Evolutionary conservation across 768 basidiomycete species (phyloP).

Genomic region (Xerocomellus amylosporus): DNA sequence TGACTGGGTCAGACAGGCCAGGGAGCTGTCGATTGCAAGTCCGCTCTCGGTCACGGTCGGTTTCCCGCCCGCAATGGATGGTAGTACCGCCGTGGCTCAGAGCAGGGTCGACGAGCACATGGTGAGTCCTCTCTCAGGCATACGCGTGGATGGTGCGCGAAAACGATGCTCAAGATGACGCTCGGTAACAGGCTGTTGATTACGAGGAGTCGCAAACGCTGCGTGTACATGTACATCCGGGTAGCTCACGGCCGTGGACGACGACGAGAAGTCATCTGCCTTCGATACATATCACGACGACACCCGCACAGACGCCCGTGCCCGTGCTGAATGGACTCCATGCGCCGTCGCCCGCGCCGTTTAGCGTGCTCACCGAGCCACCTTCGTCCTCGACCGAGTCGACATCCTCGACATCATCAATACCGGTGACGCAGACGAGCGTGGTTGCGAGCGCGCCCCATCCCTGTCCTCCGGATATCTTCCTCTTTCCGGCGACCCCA

Average conservation of each 20-base stretch:
- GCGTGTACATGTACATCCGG: conserved; percentile 10
- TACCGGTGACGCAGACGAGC: neutral
- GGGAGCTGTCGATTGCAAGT: conserved; percentile 54
- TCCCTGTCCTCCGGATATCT: conserved; percentile 29
- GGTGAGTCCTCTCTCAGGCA: conserved; percentile 35
- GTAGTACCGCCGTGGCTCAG: conserved; percentile 1
- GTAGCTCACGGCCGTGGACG: conserved; percentile 13
- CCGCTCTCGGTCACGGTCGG: conserved; percentile 21
- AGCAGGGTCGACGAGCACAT: conserved; percentile 40
- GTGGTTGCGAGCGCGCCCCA: neutral
- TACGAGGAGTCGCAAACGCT: conserved; percentile 18
- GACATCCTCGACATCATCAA: conserved; percentile 13
- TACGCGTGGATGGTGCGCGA: neutral
- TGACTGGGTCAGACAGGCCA: conserved; percentile 74
- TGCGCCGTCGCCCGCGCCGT: conserved; percentile 17
- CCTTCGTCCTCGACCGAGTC: conserved; percentile 24
- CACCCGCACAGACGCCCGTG: neutral
- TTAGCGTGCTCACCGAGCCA: conserved; percentile 27
- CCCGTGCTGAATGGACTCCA: neutral
- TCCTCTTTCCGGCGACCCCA: conserved; percentile 27
- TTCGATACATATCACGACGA: conserved; percentile 27
- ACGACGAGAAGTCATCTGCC: conserved; percentile 18
- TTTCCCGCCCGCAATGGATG: conserved; percentile 1
- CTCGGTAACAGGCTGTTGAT: conserved; percentile 21
- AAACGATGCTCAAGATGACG: conserved; percentile 9